Evolutionary conservation across 176 grass and related monocot species (phyloP).

Genomic region (Themeda triandra): DNA sequence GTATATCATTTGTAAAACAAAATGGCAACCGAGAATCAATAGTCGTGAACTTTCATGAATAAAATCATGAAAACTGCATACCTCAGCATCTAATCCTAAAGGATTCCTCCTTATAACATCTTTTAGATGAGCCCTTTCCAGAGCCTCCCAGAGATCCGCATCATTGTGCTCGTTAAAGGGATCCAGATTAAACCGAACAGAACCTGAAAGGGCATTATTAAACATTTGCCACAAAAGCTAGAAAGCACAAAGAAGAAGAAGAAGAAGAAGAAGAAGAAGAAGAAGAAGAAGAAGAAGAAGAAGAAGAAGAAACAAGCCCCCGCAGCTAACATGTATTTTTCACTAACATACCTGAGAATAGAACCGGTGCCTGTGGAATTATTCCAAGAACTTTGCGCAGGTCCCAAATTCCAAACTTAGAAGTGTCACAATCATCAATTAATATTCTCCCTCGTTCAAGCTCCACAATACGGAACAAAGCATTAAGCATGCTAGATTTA

Average conservation of each 20-base stretch:
- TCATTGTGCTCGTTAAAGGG: slow-evolving; percentile 98
- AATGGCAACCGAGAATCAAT: neutral
- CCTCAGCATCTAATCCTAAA: slow-evolving; percentile 88
- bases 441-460: slow-evolving; percentile 77
- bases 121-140: slow-evolving; percentile 98
- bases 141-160: slow-evolving; percentile 95
- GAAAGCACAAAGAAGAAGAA: neutral
- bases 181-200: slow-evolving; percentile 97
- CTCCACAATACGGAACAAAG: slow-evolving; percentile 93
- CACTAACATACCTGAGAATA: slow-evolving; percentile 87
- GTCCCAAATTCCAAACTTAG: slow-evolving; percentile 95
- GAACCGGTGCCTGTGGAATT: slow-evolving; percentile 91
- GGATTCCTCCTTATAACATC: slow-evolving; percentile 88
- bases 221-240: neutral
- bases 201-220: slow-evolving; percentile 49
- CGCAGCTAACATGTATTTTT: slow-evolving; percentile 4
- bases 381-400: slow-evolving; percentile 93
- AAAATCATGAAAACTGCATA: slow-evolving; percentile 45
- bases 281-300: neutral
- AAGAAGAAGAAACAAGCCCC: neutral
- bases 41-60: neutral
- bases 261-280: slow-evolving; percentile 3
- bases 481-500: slow-evolving; percentile 99
- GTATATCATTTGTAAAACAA: neutral
- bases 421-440: slow-evolving; percentile 78